Evolutionary conservation across 1,284 basidiomycete species (phyloP).

Genomic region (Malassezia globosa): DNA sequence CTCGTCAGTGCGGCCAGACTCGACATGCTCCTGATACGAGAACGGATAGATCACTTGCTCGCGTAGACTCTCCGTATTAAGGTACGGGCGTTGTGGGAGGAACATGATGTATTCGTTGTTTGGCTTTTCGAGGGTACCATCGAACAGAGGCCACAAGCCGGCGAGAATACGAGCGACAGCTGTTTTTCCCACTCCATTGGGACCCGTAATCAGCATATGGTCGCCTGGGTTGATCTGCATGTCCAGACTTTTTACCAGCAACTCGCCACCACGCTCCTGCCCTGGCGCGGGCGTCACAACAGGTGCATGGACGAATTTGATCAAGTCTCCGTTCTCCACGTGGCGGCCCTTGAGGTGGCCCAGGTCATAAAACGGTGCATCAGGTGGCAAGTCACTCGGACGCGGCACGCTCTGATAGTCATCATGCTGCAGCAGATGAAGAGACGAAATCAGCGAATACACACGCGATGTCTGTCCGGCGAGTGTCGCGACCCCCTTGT

Average conservation of each 20-base stretch:
- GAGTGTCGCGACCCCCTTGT: slow-evolving; percentile 72
- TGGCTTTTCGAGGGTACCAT: slow-evolving; percentile 44
- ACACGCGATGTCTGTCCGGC: slow-evolving; percentile 82
- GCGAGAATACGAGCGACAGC: slow-evolving; percentile 80
- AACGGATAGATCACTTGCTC: slow-evolving; percentile 59
- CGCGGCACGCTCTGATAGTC: slow-evolving; percentile 39
- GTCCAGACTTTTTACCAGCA: slow-evolving; percentile 63
- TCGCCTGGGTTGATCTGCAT: slow-evolving; percentile 65
- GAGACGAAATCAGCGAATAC: slow-evolving; percentile 72
- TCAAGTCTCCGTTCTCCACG: slow-evolving; percentile 16
- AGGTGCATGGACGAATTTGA: slow-evolving; percentile 53
- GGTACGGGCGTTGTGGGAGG: slow-evolving; percentile 82
- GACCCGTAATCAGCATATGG: slow-evolving; percentile 86
- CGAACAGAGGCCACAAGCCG: slow-evolving; percentile 64
- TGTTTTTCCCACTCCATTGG: slow-evolving; percentile 73
- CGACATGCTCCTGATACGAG: slow-evolving; percentile 39
- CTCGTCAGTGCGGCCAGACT: slow-evolving; percentile 54
- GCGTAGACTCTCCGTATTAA: slow-evolving; percentile 70
- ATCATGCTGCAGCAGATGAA: slow-evolving; percentile 54
- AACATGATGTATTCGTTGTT: slow-evolving; percentile 59
- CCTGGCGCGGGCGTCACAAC: slow-evolving; percentile 60
- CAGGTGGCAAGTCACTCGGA: slow-evolving; percentile 27
- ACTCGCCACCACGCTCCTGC: slow-evolving; percentile 52
- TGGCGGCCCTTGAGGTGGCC: slow-evolving; percentile 48
- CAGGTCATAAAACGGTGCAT: slow-evolving; percentile 38